These are phyloP conservation scores for Barbarea vulgaris DNA, from an alignment of 345 rosid species.

Conservation along the genomic window DNA sequence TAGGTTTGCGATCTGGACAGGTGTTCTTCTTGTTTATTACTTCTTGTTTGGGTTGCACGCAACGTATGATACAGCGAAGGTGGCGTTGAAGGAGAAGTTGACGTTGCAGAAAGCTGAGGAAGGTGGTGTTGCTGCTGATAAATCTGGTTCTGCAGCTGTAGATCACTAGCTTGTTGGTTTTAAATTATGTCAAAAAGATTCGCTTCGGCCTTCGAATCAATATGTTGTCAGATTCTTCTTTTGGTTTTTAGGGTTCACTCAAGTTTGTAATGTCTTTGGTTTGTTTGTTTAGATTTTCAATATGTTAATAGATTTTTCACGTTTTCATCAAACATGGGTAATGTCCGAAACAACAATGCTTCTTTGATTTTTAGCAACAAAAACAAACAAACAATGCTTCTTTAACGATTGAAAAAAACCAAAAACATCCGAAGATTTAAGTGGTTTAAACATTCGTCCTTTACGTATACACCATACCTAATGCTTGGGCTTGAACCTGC, in stretches of 20 bases:
- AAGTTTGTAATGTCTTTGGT: slow-evolving; percentile 6
- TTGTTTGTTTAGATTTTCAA: slow-evolving; percentile 3
- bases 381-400: neutral
- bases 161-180: slow-evolving; percentile 20
- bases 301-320: neutral
- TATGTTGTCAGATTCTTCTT: neutral
- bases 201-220: neutral
- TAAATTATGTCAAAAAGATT: neutral
- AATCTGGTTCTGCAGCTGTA: slow-evolving; percentile 1
- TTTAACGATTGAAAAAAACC: neutral
- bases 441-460: neutral
- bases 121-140: slow-evolving; percentile 41
- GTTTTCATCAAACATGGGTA: slow-evolving; percentile 1
- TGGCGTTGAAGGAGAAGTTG: slow-evolving; percentile 10
- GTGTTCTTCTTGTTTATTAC: slow-evolving; percentile 58
- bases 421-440: neutral
- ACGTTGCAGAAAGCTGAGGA: slow-evolving; percentile 47
- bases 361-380: no score
- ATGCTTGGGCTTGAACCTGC: no score
- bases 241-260: neutral
- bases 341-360: neutral
- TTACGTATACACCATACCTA: neutral
- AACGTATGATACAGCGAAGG: slow-evolving; percentile 62
- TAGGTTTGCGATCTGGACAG: slow-evolving; percentile 78
- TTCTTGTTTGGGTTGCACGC: slow-evolving; percentile 75